Evolutionary conservation across 306 rosid species (phyloP).

Genomic region (Abrus precatorius): DNA sequence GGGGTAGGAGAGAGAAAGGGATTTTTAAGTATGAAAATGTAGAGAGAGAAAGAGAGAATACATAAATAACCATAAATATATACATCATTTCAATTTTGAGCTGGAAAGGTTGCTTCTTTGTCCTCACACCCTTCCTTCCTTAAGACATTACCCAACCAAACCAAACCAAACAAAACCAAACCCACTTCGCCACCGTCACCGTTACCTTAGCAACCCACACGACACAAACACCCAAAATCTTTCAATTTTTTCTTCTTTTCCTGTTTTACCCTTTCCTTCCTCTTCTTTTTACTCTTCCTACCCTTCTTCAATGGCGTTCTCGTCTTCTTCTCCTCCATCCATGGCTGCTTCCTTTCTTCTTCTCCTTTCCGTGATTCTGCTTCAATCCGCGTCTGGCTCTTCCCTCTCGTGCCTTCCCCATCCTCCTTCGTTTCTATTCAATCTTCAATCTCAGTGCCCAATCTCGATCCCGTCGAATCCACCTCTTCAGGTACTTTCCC

Average conservation of each 20-base stretch:
- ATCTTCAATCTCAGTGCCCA: slow-evolving; percentile 78
- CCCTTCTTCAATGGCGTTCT: slow-evolving; percentile 39
- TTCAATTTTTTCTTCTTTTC: not conserved
- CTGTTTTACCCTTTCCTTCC: slow-evolving; percentile 46
- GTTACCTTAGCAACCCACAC: not conserved
- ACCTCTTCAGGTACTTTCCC: slow-evolving; percentile 66
- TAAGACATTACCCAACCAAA: not conserved
- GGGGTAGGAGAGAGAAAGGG: slow-evolving; percentile 48
- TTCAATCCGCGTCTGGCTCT: slow-evolving; percentile 50
- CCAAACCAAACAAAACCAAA: not conserved
- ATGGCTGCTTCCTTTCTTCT: slow-evolving; percentile 56
- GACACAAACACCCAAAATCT: not conserved
- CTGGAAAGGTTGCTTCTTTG: slow-evolving; percentile 28
- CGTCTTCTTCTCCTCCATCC: slow-evolving; percentile 21
- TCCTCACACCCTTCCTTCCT: not conserved
- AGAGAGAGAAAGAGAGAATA: not conserved
- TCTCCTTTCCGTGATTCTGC: slow-evolving; percentile 43
- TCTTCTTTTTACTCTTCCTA: slow-evolving; percentile 20
- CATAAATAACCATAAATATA: slow-evolving; percentile 26
- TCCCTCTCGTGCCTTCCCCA: slow-evolving; percentile 55
- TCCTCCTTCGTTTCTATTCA: slow-evolving; percentile 55
- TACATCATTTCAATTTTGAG: slow-evolving; percentile 23
- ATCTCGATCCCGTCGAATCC: slow-evolving; percentile 57
- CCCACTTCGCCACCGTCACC: not conserved
- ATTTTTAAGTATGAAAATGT: slow-evolving; percentile 4